These are phyloP conservation scores for Chaetomium tenue DNA, from an alignment of 495 filamentous ascomycete species.

Conservation along the genomic window DNA sequence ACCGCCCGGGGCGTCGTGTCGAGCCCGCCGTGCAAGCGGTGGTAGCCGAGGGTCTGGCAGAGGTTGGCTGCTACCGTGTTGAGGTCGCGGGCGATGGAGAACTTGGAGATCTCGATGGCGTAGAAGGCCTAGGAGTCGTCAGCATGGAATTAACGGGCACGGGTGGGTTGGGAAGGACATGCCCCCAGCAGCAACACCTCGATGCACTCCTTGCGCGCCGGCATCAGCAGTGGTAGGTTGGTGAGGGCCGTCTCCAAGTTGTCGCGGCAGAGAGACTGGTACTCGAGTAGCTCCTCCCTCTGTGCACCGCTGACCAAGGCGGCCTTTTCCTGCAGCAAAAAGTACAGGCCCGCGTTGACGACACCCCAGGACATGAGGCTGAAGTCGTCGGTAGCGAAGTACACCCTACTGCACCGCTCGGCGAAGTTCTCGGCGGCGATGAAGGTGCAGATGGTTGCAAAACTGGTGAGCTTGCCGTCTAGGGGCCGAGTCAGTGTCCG, in stretches of 20 bases:
- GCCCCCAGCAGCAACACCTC: constrained; percentile 60
- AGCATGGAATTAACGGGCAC: background rate
- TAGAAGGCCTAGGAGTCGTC: constrained; percentile 41
- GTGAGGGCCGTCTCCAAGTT: constrained; percentile 60
- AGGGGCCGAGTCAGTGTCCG: constrained; percentile 13
- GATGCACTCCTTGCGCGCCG: constrained; percentile 56
- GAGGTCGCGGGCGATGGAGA: constrained; percentile 61
- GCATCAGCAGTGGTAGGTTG: constrained; percentile 58
- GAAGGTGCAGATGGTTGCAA: constrained; percentile 43
- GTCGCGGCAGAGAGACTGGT: constrained; percentile 49
- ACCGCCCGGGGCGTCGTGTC: constrained; percentile 40
- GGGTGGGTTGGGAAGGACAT: constrained; percentile 11
- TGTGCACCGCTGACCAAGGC: constrained; percentile 35
- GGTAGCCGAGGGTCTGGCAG: constrained; percentile 64
- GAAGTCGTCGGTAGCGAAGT: constrained; percentile 58
- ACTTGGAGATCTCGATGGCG: constrained; percentile 62
- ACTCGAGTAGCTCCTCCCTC: constrained; percentile 36
- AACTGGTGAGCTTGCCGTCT: constrained; percentile 42
- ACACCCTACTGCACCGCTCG: constrained; percentile 59
- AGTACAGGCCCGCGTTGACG: constrained; percentile 57
- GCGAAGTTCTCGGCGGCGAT: constrained; percentile 54
- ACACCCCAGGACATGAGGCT: constrained; percentile 56
- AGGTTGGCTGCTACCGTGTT: constrained; percentile 57
- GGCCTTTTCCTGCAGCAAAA: constrained; percentile 54
- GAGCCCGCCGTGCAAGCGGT: constrained; percentile 46